Conservation (phyloP, 495 filamentous ascomycete genomes). For the Penicillium longicatenatum region DNA sequence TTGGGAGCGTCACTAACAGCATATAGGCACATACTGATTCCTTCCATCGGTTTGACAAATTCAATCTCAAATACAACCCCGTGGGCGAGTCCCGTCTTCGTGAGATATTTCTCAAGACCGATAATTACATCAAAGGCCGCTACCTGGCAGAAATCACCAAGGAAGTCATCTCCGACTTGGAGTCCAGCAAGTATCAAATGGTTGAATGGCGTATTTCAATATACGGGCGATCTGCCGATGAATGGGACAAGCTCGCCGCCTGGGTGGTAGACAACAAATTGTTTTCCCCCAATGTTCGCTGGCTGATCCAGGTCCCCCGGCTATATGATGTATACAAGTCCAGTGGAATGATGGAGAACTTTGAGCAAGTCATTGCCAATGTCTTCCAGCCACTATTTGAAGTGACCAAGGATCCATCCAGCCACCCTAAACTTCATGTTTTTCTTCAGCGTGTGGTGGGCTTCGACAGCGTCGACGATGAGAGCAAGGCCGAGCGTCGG, state of each 20-base stretch:
- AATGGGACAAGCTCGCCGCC: slow-evolving; percentile 96
- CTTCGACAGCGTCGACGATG: slow-evolving; percentile 96
- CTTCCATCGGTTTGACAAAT: slow-evolving; percentile 99
- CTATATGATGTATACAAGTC: slow-evolving; percentile 95
- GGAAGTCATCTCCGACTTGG: slow-evolving; percentile 95
- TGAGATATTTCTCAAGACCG: slow-evolving; percentile 97
- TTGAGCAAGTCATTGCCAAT: slow-evolving; percentile 88
- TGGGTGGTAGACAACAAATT: slow-evolving; percentile 99
- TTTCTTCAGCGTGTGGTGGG: slow-evolving; percentile 95
- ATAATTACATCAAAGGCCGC: slow-evolving; percentile 94
- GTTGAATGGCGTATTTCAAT: slow-evolving; percentile 98
- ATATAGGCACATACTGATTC: slow-evolving; percentile 89
- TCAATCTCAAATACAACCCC: slow-evolving; percentile 98
- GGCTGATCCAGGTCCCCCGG: slow-evolving; percentile 93
- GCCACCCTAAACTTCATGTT: slow-evolving; percentile 89
- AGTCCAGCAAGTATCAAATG: slow-evolving; percentile 99
- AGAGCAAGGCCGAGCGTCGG: slow-evolving; percentile 92
- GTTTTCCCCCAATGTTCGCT: slow-evolving; percentile 95
- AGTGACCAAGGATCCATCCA: slow-evolving; percentile 82
- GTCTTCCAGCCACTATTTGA: slow-evolving; percentile 94
- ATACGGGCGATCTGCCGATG: slow-evolving; percentile 86
- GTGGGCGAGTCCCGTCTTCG: slow-evolving; percentile 92
- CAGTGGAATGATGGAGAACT: slow-evolving; percentile 80
- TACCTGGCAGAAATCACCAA: slow-evolving; percentile 97
- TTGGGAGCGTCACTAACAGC: background rate